Base-by-base conservation (phyloP, 2,329 filamentous ascomycete species). In the Penicillium digitatum region DNA sequence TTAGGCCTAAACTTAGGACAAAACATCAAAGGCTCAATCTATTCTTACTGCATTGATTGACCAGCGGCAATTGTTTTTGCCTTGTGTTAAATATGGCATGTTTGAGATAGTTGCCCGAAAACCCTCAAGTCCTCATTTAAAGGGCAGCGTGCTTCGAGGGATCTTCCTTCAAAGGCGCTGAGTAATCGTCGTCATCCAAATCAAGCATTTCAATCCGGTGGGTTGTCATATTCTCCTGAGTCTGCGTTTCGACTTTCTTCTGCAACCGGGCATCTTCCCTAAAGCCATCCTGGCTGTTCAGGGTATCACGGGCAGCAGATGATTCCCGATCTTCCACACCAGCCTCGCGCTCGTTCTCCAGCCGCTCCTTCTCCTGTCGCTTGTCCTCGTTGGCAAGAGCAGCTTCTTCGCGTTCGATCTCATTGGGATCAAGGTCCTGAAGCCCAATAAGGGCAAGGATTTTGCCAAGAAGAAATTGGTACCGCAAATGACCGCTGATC, bases 401-500 rank as follows among this genome's bases (percentile, higher is more conserved):
- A 48, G 74, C 68, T 55, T 71, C 72, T 59, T 79, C 76, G 9
- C 69, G 70, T n/a, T 75, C 71, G 1, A 78, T 66, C 45, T 79
- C 76, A 6, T 64, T 63, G 20, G 71, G 66, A 54, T 84, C 78
- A 49, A 89, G 70, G 64, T 88, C 84, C 64, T 90, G 87, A 76
- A 88, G 87, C 1, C 83, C 82, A 48, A 90, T 81, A 42, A 82
- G 82, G 57, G 81, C 79, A 29, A 94, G 75, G 55, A 92, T 86
- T 40, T 76, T 80, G 16, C 87, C 86, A 9, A 87, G 77, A 48
- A 90, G 76, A 65, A 82, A 82, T 55, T 86, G 82, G 69, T 92
- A 92, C 62, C 85, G 80, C 56, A 89, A 72, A 72, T 93, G 89
- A 16, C 86, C 87, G 60, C 78, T 83, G 49, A 89, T 81, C 60